phyloP scores from a whole-genome alignment of 169 alveolate species.

The Ichthyophthirius multifiliis region DNA sequence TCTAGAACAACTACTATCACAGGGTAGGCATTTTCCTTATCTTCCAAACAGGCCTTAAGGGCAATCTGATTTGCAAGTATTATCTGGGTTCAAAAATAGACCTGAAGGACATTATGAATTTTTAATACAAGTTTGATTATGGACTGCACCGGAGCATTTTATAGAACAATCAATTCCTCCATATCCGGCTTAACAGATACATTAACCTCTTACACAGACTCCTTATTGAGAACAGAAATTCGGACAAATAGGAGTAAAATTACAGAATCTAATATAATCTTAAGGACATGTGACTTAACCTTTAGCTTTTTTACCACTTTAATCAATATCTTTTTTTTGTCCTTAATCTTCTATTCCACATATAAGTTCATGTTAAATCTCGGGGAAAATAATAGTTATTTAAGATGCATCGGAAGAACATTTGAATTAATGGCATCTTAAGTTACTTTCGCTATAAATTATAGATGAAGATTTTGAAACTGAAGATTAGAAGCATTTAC shows the following conservation, averaged over 20 bases:
- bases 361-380: not conserved
- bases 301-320: not conserved
- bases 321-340: not conserved
- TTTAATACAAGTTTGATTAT: not conserved
- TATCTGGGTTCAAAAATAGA: not conserved
- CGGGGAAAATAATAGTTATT: not conserved
- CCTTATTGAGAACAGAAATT: not conserved
- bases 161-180: not conserved
- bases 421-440: not conserved
- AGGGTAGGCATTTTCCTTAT: not conserved
- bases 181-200: not conserved
- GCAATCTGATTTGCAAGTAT: not conserved
- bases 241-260: not conserved
- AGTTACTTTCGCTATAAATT: not conserved
- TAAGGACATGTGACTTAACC: not conserved
- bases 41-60: not conserved
- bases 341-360: not conserved
- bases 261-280: not conserved
- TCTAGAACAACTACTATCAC: not conserved
- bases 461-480: not conserved
- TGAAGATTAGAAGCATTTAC: not conserved
- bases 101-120: not conserved
- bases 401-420: not conserved
- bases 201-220: not conserved
- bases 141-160: not conserved